Evolutionary conservation across 305 asterid species (phyloP).

Genomic region (Fraxinus sp.): DNA sequence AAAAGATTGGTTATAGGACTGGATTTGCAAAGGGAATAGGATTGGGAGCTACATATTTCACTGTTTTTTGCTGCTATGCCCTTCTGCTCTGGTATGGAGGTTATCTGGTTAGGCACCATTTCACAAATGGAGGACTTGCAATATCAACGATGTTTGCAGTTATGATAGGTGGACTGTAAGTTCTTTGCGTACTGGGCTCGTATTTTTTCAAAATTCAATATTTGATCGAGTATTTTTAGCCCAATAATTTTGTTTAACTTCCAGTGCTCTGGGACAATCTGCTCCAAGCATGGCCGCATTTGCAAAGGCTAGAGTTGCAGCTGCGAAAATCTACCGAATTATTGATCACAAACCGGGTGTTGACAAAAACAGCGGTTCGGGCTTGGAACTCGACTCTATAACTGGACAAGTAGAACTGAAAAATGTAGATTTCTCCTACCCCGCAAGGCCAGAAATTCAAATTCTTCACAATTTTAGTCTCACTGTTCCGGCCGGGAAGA

Average conservation of each 20-base stretch:
- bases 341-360: slow-evolving; percentile 84
- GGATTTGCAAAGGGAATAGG: slow-evolving; percentile 92
- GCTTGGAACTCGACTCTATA: slow-evolving; percentile 66
- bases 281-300: slow-evolving; percentile 94
- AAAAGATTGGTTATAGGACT: slow-evolving; percentile 74
- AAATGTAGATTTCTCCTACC: slow-evolving; percentile 78
- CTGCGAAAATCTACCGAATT: slow-evolving; percentile 76
- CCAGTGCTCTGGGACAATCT: slow-evolving; percentile 90
- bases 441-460: slow-evolving; percentile 81
- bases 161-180: slow-evolving; percentile 99
- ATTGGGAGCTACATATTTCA: slow-evolving; percentile 87
- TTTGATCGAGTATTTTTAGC: neutral
- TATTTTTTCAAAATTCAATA: neutral
- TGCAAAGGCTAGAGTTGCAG: slow-evolving; percentile 93
- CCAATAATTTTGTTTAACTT: neutral
- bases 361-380: slow-evolving; percentile 54
- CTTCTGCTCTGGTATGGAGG: slow-evolving; percentile 98
- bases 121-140: slow-evolving; percentile 94
- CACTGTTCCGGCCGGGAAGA: slow-evolving; percentile 85
- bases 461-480: slow-evolving; percentile 66
- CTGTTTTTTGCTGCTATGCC: slow-evolving; percentile 90
- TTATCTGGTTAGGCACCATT: slow-evolving; percentile 83
- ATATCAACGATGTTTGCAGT: slow-evolving; percentile 97
- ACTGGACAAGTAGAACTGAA: slow-evolving; percentile 83
- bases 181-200: neutral